phyloP scores from a whole-genome alignment of 176 grass and related monocot species.

The Aegilops bicornis region DNA sequence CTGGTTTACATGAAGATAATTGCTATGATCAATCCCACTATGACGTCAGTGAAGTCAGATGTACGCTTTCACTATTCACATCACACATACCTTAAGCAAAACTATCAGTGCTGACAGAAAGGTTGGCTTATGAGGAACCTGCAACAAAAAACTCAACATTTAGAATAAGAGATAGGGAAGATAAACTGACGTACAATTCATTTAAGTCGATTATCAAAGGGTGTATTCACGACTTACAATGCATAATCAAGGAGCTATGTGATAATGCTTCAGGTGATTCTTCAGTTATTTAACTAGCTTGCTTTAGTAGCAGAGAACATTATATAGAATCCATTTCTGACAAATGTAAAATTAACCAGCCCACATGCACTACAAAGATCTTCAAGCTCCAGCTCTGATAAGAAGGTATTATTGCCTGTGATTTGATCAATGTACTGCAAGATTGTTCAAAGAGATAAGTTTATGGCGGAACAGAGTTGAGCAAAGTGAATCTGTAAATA shows the following conservation, averaged over 20 bases:
- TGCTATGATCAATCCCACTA: not conserved
- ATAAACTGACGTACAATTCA: not conserved
- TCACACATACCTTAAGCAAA: constrained; percentile 5
- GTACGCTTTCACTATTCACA: not conserved
- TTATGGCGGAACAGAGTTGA: not conserved
- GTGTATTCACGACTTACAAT: not conserved
- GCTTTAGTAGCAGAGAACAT: constrained; percentile 87
- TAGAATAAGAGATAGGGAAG: not conserved
- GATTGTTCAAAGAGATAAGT: constrained; percentile 12
- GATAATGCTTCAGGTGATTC: not conserved
- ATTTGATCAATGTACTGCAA: constrained; percentile 63
- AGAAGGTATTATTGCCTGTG: constrained; percentile 59
- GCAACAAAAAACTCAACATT: constrained; percentile 18
- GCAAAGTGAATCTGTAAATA: constrained; percentile 23
- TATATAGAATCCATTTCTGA: constrained; percentile 71
- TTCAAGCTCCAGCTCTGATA: constrained; percentile 75
- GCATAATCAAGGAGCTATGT: not conserved
- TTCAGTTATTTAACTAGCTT: not conserved
- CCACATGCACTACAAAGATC: constrained; percentile 87
- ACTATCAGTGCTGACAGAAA: not conserved
- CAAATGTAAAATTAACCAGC: constrained; percentile 64
- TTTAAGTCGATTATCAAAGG: not conserved
- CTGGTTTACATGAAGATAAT: constrained; percentile 1
- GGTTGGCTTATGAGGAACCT: not conserved
- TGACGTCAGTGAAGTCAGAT: not conserved